Percentiles rank a stretch among this genome's conserved stretches.
Conservation (phyloP, 2,329 filamentous ascomycete species). For the Mariannaea elegans region DNA sequence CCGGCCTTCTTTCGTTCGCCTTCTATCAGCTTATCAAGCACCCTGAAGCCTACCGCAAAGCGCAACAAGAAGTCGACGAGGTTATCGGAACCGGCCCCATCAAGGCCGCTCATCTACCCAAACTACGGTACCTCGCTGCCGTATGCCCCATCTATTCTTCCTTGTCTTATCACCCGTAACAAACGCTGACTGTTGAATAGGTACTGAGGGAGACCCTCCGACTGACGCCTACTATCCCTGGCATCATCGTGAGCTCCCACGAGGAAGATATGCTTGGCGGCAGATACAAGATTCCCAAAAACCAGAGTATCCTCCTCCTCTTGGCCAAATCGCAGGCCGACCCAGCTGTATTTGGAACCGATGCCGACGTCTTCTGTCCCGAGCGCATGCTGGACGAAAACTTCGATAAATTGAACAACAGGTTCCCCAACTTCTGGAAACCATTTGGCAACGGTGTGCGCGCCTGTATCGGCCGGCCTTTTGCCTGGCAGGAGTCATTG, state of each 20-base stretch:
- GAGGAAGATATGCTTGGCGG: conserved; percentile 55
- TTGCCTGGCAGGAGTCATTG: conserved; percentile 63
- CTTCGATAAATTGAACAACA: conserved; percentile 48
- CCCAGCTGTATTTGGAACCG: conserved; percentile 63
- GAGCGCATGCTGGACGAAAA: conserved; percentile 69
- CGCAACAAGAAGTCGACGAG: conserved; percentile 69
- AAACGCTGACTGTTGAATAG: no score
- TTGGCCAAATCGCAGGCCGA: conserved; percentile 63
- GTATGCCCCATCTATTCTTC: no score
- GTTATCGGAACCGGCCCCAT: conserved; percentile 66
- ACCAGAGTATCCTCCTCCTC: conserved; percentile 54
- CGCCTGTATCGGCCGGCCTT: conserved; percentile 62
- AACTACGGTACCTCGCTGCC: conserved; percentile 71
- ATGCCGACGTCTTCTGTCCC: conserved; percentile 66
- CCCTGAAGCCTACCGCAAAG: conserved; percentile 62
- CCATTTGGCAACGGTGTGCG: conserved; percentile 63
- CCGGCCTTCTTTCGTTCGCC: conserved; percentile 68
- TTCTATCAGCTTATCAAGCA: conserved; percentile 69
- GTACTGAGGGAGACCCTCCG: conserved; percentile 63
- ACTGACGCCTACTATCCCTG: conserved; percentile 39
- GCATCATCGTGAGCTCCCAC: conserved; percentile 25
- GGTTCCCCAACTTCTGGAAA: conserved; percentile 55
- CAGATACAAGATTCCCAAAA: conserved; percentile 60
- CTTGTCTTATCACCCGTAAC: no score
- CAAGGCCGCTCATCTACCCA: conserved; percentile 65